Conservation (phyloP, 1,284 basidiomycete species). For the Ceratobasidium sp. region DNA sequence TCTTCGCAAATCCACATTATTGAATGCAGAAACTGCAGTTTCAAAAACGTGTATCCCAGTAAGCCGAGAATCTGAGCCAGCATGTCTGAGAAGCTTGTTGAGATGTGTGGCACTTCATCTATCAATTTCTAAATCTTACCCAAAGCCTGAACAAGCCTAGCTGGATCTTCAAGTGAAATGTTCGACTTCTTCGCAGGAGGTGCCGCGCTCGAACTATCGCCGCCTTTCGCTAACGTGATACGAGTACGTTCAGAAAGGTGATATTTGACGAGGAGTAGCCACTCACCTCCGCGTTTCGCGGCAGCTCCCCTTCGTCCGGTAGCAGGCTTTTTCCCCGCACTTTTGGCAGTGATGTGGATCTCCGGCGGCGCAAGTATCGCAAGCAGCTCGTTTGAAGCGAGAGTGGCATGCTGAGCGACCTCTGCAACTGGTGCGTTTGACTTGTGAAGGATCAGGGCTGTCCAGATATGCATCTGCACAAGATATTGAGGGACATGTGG, state of each 20-base stretch:
- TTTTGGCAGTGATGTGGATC: constrained; percentile 42
- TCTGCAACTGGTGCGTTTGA: constrained; percentile 18
- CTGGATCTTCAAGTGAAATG: constrained; percentile 66
- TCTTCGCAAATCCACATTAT: constrained; percentile 70
- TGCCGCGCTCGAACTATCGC: constrained; percentile 20
- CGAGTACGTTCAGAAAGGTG: constrained; percentile 13
- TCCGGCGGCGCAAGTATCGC: constrained; percentile 44
- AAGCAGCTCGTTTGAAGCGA: constrained; percentile 39
- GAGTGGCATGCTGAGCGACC: constrained; percentile 11
- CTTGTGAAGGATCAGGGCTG: constrained; percentile 51
- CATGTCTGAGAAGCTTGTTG: constrained; percentile 64
- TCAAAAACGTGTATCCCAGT: constrained; percentile 64
- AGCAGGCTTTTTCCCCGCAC: constrained; percentile 61
- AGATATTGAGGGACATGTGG: constrained; percentile 50
- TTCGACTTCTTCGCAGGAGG: constrained; percentile 46
- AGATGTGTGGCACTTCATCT: constrained; percentile 40
- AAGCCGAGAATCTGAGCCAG: constrained; percentile 78
- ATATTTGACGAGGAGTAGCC: neutral
- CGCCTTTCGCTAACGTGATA: constrained; percentile 48
- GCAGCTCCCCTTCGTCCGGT: constrained; percentile 56
- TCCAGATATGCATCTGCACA: constrained; percentile 53
- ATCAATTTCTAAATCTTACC: constrained; percentile 61
- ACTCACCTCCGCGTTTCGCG: constrained; percentile 53
- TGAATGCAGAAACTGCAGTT: constrained; percentile 63
- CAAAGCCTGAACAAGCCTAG: constrained; percentile 65